Base-by-base conservation (phyloP, 768 basidiomycete genomes). In the Termitomyces sp. region DNA sequence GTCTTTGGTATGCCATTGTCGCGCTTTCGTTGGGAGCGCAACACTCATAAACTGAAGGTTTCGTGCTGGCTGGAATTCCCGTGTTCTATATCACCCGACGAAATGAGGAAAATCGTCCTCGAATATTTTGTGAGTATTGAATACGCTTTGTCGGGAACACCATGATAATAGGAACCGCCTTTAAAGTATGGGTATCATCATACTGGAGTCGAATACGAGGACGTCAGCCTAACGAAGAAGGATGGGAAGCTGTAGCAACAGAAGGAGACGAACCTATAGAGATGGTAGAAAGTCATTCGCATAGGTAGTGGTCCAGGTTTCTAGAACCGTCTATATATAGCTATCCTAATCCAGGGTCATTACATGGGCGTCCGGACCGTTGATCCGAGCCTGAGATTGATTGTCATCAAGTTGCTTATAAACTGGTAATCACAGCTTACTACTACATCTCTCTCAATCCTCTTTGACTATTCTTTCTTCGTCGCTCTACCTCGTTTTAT, bases 201-300 rank as follows among this genome's bases (percentile, higher is more conserved):
- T 67, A 74, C 42, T 60, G 82, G 50, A 75, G 78, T 53, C 73
- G 80, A 59, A 65, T 86, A 54, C 75, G 77, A 38, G 82, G 85
- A 25, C 77, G 78, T 44, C 79, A 81, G 14, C 71, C 75, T 51
- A 71, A 77, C 23, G 82, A 80, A 17, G 80, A 82, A 23, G 90
- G 90, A 19, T 90, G 90, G 90, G 78, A 87, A 73, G 85, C 86
- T 25, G 85, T 92, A 42, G 84, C 90, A 40, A 90, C 86, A 27
- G 83, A 85, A 29, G 80, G 76, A 25, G 89, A 89, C 59, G 87
- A 89, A 60, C 75, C 71, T 14, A 75, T 90, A 43, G 91, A 92
- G 75, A 89, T 89, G 80, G 63, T 72, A 25, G 78, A 83, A 66
- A 63, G 70, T 49, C 64, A 63, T 38, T 32, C 41, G 55, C 59